Base-by-base conservation (phyloP, 176 grass and related monocot species). In the Luzula sylvatica region DNA sequence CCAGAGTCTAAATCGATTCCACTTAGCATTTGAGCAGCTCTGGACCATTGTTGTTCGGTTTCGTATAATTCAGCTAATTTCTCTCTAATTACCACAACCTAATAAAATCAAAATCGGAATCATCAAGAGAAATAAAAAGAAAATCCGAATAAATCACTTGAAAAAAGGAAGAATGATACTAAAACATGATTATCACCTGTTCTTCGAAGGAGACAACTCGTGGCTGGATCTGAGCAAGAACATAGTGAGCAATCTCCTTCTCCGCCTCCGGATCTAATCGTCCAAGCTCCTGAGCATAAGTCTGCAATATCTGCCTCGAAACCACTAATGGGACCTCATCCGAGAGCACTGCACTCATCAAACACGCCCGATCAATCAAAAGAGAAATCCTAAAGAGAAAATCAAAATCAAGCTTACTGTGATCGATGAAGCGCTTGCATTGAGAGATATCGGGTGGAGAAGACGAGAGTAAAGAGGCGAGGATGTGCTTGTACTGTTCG, bases 1-100 rank as follows among this genome's bases (percentile, higher is more conserved):
- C 93, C 86, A 28, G 93, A 98, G 45, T 98, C 93, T 72, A 98
- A 77, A 53, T 98, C 93, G 74, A 98, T 98, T 28, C 93, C 86
- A 45, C 93, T 98, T 43, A 98, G 78, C 93, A 92, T 92, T 62
- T 87, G 81, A 14, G 93, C 93, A 57, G 93, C 93, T 77, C 78
- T 82, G 15, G 92, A 98, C 93, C 93, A 98, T 49, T 98, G 75
- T 43, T 92, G 93, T 35, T 98, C 86, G 19, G 93, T 86, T 67
- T 98, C 92, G 56, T 98, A 98, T 35, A 90, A 47, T 55, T 98
- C 86, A 58, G 92, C 92, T 65, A 98, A 70, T 72, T 90, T 98
- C 78, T 98, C 92, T 60, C 92, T 98, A 57, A 98, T 98, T 23
- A 98, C 68, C 7, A 90, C 54, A 17, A 98, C 92, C 92, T 98